These are phyloP conservation scores for Pythium myriotylum DNA, from an alignment of 352 stramenopile species.

Conservation along the genomic window DNA sequence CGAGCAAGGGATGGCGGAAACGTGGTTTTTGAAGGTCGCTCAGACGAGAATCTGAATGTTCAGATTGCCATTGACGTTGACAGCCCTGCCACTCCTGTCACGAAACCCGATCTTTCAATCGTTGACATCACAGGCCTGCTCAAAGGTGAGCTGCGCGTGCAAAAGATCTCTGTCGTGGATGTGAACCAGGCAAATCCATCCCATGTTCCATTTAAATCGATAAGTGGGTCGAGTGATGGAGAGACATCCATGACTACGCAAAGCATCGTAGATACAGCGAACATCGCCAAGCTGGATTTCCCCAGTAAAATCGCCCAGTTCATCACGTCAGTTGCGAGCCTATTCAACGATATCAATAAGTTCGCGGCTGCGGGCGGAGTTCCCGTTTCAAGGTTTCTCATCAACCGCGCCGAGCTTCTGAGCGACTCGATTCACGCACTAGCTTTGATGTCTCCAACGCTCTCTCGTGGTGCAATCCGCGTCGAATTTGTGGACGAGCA, in stretches of 20 bases:
- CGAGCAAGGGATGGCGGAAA: no score
- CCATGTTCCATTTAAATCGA: slow-evolving; percentile 1
- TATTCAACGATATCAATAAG: slow-evolving; percentile 13
- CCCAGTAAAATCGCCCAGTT: slow-evolving; percentile 23
- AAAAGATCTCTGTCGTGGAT: slow-evolving; percentile 3
- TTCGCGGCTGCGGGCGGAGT: not conserved
- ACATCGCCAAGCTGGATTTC: slow-evolving; percentile 16
- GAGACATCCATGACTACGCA: not conserved
- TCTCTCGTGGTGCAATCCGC: slow-evolving; percentile 25
- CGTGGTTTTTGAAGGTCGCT: no score
- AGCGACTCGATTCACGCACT: slow-evolving; percentile 19
- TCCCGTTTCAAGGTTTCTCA: slow-evolving; percentile 6
- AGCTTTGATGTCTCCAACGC: not conserved
- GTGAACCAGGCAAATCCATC: slow-evolving; percentile 5
- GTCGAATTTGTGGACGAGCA: slow-evolving; percentile 75
- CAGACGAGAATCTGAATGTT: not conserved
- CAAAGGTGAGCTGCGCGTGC: not conserved
- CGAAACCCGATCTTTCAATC: not conserved
- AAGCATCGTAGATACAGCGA: slow-evolving; percentile 6
- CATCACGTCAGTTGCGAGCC: slow-evolving; percentile 11
- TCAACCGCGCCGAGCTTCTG: slow-evolving; percentile 11
- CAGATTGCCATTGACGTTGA: slow-evolving; percentile 15
- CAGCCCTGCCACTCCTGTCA: not conserved
- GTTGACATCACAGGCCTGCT: slow-evolving; percentile 6
- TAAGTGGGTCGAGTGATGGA: not conserved